Evolutionary conservation across 768 basidiomycete species (phyloP), one percentile per base, ranked within the genome.

Genomic region (Phylloporus sp.): DNA sequence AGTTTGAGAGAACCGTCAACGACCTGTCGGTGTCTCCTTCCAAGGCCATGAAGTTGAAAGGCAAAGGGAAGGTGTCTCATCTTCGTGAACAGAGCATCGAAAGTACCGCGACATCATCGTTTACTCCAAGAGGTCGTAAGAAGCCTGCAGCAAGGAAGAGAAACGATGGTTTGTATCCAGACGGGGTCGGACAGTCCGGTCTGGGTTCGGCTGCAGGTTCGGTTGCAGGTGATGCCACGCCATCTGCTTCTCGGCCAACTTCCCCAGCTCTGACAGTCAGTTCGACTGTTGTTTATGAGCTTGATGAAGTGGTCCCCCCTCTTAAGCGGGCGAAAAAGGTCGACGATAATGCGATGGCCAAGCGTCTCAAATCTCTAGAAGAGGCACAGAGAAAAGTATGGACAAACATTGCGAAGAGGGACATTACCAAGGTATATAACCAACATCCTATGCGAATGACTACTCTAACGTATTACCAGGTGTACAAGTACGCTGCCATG

Each of bases 301-400:
- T 91, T 34, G 82, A 85, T 53, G 87, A 88, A 55, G 62, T 69
- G 8, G 78, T 87, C 34, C 88, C 86, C 6, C 81, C 84, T 12
- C 69, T 91, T 61, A 88, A 78, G 71, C 82, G 78, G 60, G 88
- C 88, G 6, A 89, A 87, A 67, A 88, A 85, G 66, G 73, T 88
- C 3, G 90, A 91, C 49, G 86, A 86, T 41, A 72, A 68, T 50
- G 77, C 81, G 4, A 86, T 88, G 78, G 66, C 80, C 23, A 90
- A 90, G 63, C 81, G 91, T 35, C 75, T 91, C 52, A 85, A 84
- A 66, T 76, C 81, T 6, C 65, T 93, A 27, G 91, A 92, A 64
- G 93, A 93, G 59, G 76, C 86, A 0, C 92, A 94, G 71, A 78
- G 81, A 52, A 93, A 91, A 70, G 86, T 92, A 9, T 95, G 93